These are phyloP conservation scores for Trichoderma afroharzianum DNA, from an alignment of 2,329 filamentous ascomycete genomes.

Conservation along the genomic window DNA sequence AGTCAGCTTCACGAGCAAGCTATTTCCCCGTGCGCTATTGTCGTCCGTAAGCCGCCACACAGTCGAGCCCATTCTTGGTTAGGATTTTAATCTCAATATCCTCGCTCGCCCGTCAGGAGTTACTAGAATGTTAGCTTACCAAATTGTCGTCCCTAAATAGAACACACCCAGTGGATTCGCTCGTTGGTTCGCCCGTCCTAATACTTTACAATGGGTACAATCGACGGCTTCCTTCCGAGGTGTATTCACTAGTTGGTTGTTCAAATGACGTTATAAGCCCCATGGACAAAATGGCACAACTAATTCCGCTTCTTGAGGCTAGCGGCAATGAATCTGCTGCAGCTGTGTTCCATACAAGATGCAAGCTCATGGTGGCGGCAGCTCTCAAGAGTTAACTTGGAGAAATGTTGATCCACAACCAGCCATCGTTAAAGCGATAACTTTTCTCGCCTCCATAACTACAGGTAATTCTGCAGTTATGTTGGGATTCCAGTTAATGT, in stretches of 20 bases:
- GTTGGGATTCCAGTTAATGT: not conserved
- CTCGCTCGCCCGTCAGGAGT: not conserved
- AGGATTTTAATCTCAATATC: not conserved
- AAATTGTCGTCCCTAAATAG: not conserved
- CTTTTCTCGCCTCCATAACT: not conserved
- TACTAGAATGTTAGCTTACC: not conserved
- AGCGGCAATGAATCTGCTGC: not conserved
- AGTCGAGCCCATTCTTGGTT: not conserved
- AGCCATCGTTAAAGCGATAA: not conserved
- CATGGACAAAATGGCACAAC: not conserved
- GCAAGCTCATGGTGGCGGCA: not conserved
- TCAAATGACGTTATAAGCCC: not conserved
- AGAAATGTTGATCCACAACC: not conserved
- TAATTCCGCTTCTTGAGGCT: not conserved
- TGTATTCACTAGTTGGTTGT: not conserved
- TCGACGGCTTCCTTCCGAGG: not conserved
- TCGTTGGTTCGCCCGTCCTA: not conserved
- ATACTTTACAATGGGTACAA: not conserved
- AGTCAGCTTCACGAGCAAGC: not conserved
- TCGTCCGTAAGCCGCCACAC: conserved; percentile 3
- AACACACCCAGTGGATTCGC: not conserved
- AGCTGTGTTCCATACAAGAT: not conserved
- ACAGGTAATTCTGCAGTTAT: not conserved
- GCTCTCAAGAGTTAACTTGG: not conserved
- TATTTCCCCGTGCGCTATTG: not conserved